Evolutionary conservation across 768 basidiomycete species (phyloP), one percentile per base, ranked within the genome.

Genomic region (Mycena filopes): DNA sequence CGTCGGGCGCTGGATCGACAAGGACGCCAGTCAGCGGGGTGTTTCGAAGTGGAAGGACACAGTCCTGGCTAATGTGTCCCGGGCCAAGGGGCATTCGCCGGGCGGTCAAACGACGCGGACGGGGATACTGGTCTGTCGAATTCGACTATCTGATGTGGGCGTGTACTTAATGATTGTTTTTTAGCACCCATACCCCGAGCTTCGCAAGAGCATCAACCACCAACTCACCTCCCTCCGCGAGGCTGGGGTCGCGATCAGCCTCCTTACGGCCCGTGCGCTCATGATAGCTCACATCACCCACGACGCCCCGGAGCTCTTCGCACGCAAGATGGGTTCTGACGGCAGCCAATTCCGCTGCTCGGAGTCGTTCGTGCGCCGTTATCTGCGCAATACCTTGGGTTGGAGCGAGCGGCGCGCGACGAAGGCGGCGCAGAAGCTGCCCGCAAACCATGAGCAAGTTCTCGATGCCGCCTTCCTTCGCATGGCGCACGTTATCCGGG

Each of bases 331-430:
- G 7, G 12, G 6, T 6, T 6, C 33, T 12, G 63, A 71, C 50
- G 71, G 74, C 7, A 53, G 15, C 12, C 29, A 3, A 3, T 77
- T 79, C 48, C 51, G 46, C 1, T 72, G 71, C 55, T 72, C 68
- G 0, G 72, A 74, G 10, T 36, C 65, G 1, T 80, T 45, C 5
- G 43, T 45, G 3, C 13, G n/a, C 3, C 13, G 12, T 7, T 45
- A 45, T 23, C 43, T 45, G 9, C 43, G n/a, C 43, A 45, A 10
- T 21, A 45, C n/a, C 43, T 4, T 45, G 20, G n/a, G n/a, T 4
- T 45, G 43, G 43, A 45, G 43, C n/a, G 20, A 45, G 20, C 21
- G 43, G n/a, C n/a, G n/a, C n/a, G n/a, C n/a, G n/a, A n/a, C n/a
- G n/a, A n/a, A n/a, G n/a, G n/a, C n/a, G n/a, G n/a, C n/a, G n/a